Percentiles rank a stretch among this genome's conserved stretches.
Evolutionary conservation across 257 asterid species (phyloP).

Genomic region (Ballota nigra): DNA sequence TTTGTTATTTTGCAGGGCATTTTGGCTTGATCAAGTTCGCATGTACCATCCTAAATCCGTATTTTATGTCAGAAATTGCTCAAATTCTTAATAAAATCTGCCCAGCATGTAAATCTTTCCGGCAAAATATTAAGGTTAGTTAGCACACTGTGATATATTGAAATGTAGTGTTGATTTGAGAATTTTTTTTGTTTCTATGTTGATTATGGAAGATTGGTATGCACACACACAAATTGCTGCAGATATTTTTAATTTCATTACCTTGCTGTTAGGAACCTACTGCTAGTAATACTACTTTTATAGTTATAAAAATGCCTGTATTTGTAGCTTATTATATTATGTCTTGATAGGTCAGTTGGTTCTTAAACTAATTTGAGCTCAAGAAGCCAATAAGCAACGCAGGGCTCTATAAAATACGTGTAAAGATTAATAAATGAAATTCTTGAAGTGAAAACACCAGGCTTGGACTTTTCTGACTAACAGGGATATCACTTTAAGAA

Average conservation of each 20-base stretch:
- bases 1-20: constrained; percentile 69
- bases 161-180: constrained; percentile 1
- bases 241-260: neutral
- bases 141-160: constrained; percentile 39
- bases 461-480: neutral
- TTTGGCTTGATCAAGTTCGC: constrained; percentile 79
- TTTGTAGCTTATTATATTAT: too few species aligned
- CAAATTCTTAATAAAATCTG: constrained; percentile 78
- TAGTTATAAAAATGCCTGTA: neutral
- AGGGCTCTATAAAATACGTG: neutral
- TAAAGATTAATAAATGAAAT: neutral
- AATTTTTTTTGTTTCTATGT: neutral
- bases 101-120: constrained; percentile 73
- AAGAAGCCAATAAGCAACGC: neutral
- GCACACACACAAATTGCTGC: neutral
- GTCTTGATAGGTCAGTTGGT: too few species aligned
- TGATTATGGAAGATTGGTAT: constrained; percentile 11
- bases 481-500: neutral
- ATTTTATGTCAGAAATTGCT: constrained; percentile 71
- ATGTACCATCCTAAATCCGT: constrained; percentile 71
- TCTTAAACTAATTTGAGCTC: constrained; percentile 8
- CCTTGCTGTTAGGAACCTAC: constrained; percentile 3
- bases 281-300: neutral
- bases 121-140: constrained; percentile 63
- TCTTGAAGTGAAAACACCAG: neutral